phyloP scores from a whole-genome alignment of 495 filamentous ascomycete genomes.

The Clohesyomyces aquaticus region DNA sequence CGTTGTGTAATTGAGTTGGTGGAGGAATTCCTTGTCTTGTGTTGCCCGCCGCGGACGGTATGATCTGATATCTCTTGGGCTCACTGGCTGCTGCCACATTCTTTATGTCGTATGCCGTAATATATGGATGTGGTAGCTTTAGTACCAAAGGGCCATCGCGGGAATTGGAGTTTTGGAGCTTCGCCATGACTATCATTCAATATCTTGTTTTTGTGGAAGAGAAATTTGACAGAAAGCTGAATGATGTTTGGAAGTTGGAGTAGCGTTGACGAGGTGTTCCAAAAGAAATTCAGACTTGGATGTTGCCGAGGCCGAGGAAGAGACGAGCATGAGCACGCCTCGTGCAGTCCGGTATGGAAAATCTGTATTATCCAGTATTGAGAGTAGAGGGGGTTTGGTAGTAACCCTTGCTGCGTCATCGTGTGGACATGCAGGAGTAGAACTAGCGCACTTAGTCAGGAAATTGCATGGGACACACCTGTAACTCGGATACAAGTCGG shows the following conservation, averaged over 20 bases:
- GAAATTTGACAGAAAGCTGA: constrained; percentile 4
- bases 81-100: constrained; percentile 8
- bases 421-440: too few species aligned
- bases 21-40: constrained; percentile 18
- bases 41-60: constrained; percentile 3
- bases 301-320: too few species aligned
- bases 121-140: constrained; percentile 38
- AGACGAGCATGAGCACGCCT: too few species aligned
- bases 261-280: constrained; percentile 3
- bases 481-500: too few species aligned
- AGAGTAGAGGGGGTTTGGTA: too few species aligned
- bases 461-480: too few species aligned
- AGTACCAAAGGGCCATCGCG: constrained; percentile 17
- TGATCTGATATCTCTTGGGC: constrained; percentile 5
- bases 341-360: too few species aligned
- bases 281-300: not conserved
- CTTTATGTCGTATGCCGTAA: constrained; percentile 33
- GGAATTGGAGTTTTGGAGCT: constrained; percentile 7
- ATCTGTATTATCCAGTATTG: too few species aligned
- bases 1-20: constrained; percentile 19
- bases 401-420: too few species aligned
- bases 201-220: constrained; percentile 9
- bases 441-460: too few species aligned
- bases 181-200: constrained; percentile 14
- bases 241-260: constrained; percentile 9